phyloP scores from a whole-genome alignment of 768 basidiomycete species.

The Leccinum imitatum region DNA sequence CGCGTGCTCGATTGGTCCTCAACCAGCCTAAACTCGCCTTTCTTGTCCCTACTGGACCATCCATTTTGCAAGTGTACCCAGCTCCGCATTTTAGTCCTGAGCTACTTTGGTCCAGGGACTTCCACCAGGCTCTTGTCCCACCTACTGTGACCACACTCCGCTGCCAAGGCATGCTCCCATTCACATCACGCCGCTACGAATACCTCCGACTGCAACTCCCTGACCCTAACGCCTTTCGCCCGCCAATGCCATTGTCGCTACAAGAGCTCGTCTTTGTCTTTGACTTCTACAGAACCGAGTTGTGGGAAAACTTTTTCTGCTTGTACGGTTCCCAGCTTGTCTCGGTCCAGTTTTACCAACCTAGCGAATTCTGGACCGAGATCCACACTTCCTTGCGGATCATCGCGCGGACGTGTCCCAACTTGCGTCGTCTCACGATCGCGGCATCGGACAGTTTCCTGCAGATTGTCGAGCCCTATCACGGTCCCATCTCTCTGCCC shows the following conservation, averaged over 20 bases:
- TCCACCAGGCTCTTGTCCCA: background rate
- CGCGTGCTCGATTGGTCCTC: background rate
- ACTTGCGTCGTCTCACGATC: slow-evolving; percentile 22
- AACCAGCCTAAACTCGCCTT: background rate
- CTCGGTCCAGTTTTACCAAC: background rate
- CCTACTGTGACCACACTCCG: background rate
- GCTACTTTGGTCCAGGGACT: background rate
- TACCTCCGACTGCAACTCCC: background rate
- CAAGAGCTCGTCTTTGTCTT: background rate
- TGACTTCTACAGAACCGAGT: background rate
- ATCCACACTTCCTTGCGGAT: slow-evolving; percentile 2
- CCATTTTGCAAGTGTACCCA: background rate
- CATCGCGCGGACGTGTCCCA: slow-evolving; percentile 16
- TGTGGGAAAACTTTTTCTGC: background rate
- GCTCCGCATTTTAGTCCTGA: background rate
- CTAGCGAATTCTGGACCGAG: background rate
- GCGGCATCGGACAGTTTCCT: slow-evolving; percentile 1
- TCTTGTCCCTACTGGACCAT: background rate
- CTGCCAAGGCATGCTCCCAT: background rate
- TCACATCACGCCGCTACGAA: background rate
- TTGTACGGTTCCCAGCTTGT: background rate
- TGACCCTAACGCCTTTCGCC: background rate
- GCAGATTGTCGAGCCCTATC: background rate
- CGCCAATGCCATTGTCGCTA: background rate
- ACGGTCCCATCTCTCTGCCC: slow-evolving; percentile 5